A percentile compares a stretch with the other conserved stretches of the same genome.
Evolutionary conservation across 768 basidiomycete species (phyloP).

Genomic region (Scleroderma bovista): DNA sequence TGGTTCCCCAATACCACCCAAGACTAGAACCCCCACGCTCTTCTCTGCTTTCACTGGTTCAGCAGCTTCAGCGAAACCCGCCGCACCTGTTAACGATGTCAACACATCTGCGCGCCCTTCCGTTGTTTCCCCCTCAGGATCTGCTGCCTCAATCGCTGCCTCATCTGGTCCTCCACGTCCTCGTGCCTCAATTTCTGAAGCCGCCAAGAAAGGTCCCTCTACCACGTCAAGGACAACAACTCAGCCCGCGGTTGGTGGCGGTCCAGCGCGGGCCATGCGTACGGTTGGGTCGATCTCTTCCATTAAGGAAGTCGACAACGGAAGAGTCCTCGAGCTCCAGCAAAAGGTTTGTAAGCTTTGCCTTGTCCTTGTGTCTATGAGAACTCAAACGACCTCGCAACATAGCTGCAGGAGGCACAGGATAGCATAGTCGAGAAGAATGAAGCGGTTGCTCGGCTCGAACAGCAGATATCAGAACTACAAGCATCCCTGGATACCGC

Average conservation of each 20-base stretch:
- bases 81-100: slow-evolving; percentile 10
- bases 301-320: slow-evolving; percentile 61
- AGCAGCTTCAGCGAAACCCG: slow-evolving; percentile 15
- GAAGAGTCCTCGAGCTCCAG: slow-evolving; percentile 52
- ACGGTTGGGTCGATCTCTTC: slow-evolving; percentile 64
- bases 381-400: background rate
- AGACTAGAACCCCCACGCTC: slow-evolving; percentile 33
- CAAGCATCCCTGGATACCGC: slow-evolving; percentile 45
- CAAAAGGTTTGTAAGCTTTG: slow-evolving; percentile 40
- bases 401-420: slow-evolving; percentile 55
- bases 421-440: slow-evolving; percentile 51
- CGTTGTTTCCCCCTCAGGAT: slow-evolving; percentile 53
- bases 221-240: slow-evolving; percentile 40
- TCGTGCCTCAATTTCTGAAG: slow-evolving; percentile 64
- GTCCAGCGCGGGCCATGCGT: slow-evolving; percentile 39
- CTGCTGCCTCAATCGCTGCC: slow-evolving; percentile 36
- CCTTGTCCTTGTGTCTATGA: background rate
- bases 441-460: slow-evolving; percentile 44
- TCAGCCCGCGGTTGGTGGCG: slow-evolving; percentile 14
- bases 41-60: slow-evolving; percentile 20
- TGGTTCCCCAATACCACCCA: slow-evolving; percentile 28
- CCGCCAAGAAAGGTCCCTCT: slow-evolving; percentile 45
- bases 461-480: slow-evolving; percentile 46
- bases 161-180: slow-evolving; percentile 40
- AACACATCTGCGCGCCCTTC: slow-evolving; percentile 38